These are phyloP conservation scores for Leccinum rimulosum DNA, from an alignment of 768 basidiomycete genomes.

Conservation along the genomic window DNA sequence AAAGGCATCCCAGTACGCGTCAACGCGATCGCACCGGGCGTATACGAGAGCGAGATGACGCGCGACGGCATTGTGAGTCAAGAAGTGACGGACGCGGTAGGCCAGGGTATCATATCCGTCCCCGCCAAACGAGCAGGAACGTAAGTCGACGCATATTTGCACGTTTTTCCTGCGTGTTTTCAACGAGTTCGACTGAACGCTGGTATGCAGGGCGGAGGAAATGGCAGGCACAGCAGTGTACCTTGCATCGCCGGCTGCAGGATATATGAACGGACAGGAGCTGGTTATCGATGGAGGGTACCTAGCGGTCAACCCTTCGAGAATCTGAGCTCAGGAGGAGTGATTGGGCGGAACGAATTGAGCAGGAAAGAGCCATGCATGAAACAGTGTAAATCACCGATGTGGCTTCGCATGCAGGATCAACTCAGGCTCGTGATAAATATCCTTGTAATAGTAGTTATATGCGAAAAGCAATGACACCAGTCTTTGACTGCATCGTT, in stretches of 20 bases:
- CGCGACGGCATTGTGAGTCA: conserved; percentile 44
- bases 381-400: neutral
- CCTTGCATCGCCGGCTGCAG: conserved; percentile 69
- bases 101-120: conserved; percentile 57
- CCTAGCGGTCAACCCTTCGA: conserved; percentile 67
- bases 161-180: neutral
- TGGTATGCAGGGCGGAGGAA: conserved; percentile 53
- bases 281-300: conserved; percentile 77
- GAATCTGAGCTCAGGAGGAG: conserved; percentile 24
- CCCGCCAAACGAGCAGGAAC: conserved; percentile 63
- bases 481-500: conserved; percentile 53
- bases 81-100: conserved; percentile 49
- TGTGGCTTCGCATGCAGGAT: too few species aligned
- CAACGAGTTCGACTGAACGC: neutral
- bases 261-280: conserved; percentile 77
- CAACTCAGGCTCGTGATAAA: too few species aligned
- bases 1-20: conserved; percentile 68
- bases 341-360: neutral
- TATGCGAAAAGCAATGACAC: conserved; percentile 9
- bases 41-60: conserved; percentile 78
- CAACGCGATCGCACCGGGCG: conserved; percentile 73
- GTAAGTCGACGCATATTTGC: conserved; percentile 42
- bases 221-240: conserved; percentile 79
- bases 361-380: neutral
- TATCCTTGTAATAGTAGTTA: too few species aligned